phyloP scores from a whole-genome alignment of 805 yeast genomes.

The Saccharomycopsis oosterbeekiorum region DNA sequence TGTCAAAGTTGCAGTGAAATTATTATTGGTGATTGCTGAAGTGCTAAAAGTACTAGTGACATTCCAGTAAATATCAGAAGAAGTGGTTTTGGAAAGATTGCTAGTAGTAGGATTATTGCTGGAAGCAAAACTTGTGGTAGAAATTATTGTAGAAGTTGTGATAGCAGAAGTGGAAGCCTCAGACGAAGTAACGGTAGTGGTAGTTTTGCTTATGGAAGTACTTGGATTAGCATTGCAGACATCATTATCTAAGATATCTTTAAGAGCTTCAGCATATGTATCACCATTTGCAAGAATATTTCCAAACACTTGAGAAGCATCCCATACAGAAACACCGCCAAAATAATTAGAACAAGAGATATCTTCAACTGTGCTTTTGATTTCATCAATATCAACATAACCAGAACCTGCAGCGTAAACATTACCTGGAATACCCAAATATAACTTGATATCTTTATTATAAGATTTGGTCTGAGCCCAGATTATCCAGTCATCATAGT shows the following conservation, averaged over 20 bases:
- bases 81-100: not conserved
- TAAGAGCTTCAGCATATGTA: conserved; percentile 10
- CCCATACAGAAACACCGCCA: conserved; percentile 91
- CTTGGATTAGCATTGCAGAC: not conserved
- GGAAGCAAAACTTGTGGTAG: conserved; percentile 2
- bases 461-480: conserved; percentile 36
- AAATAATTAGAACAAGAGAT: conserved; percentile 30
- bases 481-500: conserved; percentile 41
- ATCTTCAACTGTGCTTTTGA: conserved; percentile 24
- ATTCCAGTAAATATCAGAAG: not conserved
- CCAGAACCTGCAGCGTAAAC: conserved; percentile 47
- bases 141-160: conserved; percentile 7
- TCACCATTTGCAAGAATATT: conserved; percentile 15
- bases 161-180: conserved; percentile 1
- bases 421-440: conserved; percentile 54
- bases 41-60: not conserved
- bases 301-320: conserved; percentile 63
- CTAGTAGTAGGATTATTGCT: conserved; percentile 6
- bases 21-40: not conserved
- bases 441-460: conserved; percentile 45
- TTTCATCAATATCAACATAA: conserved; percentile 37
- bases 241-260: conserved; percentile 22
- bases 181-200: conserved; percentile 5
- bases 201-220: not conserved
- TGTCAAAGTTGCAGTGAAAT: not conserved